Conservation (phyloP, 2,329 filamentous ascomycete species). For the Colletotrichum ledebouriae region DNA sequence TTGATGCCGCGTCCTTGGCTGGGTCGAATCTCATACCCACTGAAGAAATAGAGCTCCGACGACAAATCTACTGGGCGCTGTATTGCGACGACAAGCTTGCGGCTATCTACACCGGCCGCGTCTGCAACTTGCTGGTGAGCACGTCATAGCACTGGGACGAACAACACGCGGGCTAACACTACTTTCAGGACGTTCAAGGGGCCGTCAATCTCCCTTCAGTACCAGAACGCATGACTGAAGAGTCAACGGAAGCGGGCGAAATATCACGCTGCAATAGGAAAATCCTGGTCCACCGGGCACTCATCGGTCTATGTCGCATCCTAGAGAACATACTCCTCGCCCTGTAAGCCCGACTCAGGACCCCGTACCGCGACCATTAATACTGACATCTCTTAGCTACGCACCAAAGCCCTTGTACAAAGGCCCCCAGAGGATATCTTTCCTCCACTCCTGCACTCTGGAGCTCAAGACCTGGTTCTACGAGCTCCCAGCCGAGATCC, state of each 20-base stretch:
- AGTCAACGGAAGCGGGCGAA: neutral
- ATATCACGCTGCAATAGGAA: slow-evolving; percentile 25
- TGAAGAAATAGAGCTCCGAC: slow-evolving; percentile 50
- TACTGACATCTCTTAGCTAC: slow-evolving; percentile 44
- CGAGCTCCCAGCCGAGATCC: slow-evolving; percentile 49
- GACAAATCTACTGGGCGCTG: slow-evolving; percentile 54
- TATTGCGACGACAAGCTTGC: slow-evolving; percentile 53
- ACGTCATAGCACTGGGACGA: neutral
- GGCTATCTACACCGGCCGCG: slow-evolving; percentile 52
- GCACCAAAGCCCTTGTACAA: slow-evolving; percentile 48
- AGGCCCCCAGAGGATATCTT: slow-evolving; percentile 45
- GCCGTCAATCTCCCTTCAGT: slow-evolving; percentile 47
- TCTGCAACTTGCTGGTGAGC: slow-evolving; percentile 53
- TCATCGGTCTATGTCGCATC: slow-evolving; percentile 49
- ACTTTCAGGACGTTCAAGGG: slow-evolving; percentile 48
- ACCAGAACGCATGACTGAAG: slow-evolving; percentile 17
- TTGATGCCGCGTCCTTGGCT: slow-evolving; percentile 49
- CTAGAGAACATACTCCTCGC: slow-evolving; percentile 50
- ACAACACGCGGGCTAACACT: neutral
- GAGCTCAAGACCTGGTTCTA: slow-evolving; percentile 53
- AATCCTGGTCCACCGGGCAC: slow-evolving; percentile 45
- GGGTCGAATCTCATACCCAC: slow-evolving; percentile 45
- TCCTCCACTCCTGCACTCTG: slow-evolving; percentile 50
- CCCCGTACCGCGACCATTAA: neutral
- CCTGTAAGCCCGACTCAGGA: slow-evolving; percentile 45